Evolutionary conservation across 495 filamentous ascomycete species (phyloP).

Genomic region (Penicillium paradoxum): DNA sequence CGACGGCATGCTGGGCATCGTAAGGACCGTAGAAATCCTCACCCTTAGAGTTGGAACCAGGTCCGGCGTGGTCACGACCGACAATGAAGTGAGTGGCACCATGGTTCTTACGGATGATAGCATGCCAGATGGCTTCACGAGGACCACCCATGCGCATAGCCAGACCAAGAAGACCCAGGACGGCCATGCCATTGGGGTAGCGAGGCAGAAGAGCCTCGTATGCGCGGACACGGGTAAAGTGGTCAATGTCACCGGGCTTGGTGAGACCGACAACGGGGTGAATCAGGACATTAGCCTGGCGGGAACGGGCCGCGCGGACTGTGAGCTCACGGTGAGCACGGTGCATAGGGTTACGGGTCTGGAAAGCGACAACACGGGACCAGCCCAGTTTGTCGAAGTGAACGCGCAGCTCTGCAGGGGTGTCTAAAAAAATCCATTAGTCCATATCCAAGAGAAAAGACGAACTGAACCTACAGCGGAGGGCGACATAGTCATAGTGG

Average conservation of each 20-base stretch:
- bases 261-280: slow-evolving; percentile 98
- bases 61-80: slow-evolving; percentile 94
- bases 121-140: slow-evolving; percentile 98
- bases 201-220: slow-evolving; percentile 95
- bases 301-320: slow-evolving; percentile 88
- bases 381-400: slow-evolving; percentile 99
- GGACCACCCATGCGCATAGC: slow-evolving; percentile 99
- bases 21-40: slow-evolving; percentile 98
- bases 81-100: slow-evolving; percentile 99
- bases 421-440: slow-evolving; percentile 50
- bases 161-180: slow-evolving; percentile 88
- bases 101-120: slow-evolving; percentile 99
- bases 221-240: slow-evolving; percentile 97
- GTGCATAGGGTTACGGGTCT: slow-evolving; percentile 99
- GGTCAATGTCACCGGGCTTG: slow-evolving; percentile 98
- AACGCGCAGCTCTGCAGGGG: slow-evolving; percentile 86
- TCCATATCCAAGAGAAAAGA: not conserved
- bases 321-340: slow-evolving; percentile 96
- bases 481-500: slow-evolving; percentile 98
- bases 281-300: slow-evolving; percentile 97
- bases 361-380: slow-evolving; percentile 95
- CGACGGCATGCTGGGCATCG: slow-evolving; percentile 94
- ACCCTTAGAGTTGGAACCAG: slow-evolving; percentile 93
- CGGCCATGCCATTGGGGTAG: slow-evolving; percentile 99
- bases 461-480: slow-evolving; percentile 67